These are phyloP conservation scores for Purpureocillium lavendulum DNA, from an alignment of 2,329 filamentous ascomycete genomes.

Conservation along the genomic window DNA sequence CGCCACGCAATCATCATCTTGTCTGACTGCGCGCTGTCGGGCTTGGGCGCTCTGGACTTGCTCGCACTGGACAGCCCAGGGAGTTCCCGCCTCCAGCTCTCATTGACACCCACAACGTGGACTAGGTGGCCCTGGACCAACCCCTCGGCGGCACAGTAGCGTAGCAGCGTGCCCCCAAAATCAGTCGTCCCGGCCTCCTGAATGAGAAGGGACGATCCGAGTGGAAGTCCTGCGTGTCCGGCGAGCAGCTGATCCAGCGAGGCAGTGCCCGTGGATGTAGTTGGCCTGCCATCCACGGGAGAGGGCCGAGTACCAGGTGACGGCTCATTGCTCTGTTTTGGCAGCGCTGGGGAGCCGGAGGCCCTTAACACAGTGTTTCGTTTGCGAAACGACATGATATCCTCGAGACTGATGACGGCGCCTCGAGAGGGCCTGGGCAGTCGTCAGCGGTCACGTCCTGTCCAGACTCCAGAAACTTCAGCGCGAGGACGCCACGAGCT, in stretches of 20 bases:
- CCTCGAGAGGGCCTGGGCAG: too few species aligned
- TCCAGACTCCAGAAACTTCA: too few species aligned
- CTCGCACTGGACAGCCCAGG: constrained; percentile 55
- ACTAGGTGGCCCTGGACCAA: constrained; percentile 84
- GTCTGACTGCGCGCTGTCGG: constrained; percentile 42
- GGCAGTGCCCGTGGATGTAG: constrained; percentile 82
- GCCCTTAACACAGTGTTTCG: constrained; percentile 43
- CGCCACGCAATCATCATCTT: constrained; percentile 99
- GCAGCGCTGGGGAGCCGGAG: constrained; percentile 11
- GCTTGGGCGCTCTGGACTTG: constrained; percentile 28
- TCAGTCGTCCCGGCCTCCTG: constrained; percentile 92
- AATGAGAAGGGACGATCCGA: constrained; percentile 73
- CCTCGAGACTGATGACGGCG: neutral
- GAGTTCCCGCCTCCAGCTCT: constrained; percentile 75
- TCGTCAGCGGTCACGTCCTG: too few species aligned
- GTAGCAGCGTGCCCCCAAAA: constrained; percentile 74
- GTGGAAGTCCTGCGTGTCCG: constrained; percentile 74
- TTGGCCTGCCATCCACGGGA: constrained; percentile 76
- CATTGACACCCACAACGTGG: constrained; percentile 72
- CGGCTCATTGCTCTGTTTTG: constrained; percentile 26
- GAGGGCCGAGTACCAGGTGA: constrained; percentile 64
- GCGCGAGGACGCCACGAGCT: too few species aligned
- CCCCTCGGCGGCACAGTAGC: constrained; percentile 89
- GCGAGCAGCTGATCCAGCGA: constrained; percentile 80
- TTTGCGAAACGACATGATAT: constrained; percentile 48